Evolutionary conservation across 1,284 basidiomycete species (phyloP).

Genomic region (Cryptococcus neoformans): DNA sequence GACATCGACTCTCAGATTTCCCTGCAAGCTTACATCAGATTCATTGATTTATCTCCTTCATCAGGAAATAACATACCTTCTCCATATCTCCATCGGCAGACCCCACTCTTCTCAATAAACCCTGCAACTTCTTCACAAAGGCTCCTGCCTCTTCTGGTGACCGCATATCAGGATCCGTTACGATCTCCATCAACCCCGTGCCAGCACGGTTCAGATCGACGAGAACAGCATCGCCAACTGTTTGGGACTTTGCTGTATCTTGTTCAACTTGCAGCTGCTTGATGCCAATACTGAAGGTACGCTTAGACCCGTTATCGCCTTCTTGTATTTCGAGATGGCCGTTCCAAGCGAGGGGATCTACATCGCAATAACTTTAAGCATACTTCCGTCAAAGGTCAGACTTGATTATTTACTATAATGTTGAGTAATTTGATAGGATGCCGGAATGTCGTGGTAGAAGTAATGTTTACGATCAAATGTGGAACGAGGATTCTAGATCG

Average conservation of each 20-base stretch:
- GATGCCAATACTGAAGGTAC: conserved; percentile 63
- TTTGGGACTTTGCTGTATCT: conserved; percentile 93
- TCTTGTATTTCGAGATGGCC: conserved; percentile 59
- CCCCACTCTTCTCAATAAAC: conserved; percentile 74
- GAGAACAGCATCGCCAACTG: conserved; percentile 59
- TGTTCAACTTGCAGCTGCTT: conserved; percentile 96
- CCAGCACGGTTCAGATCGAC: conserved; percentile 93
- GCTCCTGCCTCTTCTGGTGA: conserved; percentile 84
- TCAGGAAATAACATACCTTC: conserved; percentile 56
- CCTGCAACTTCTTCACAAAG: conserved; percentile 83
- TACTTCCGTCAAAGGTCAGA: background rate
- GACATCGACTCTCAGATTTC: conserved; percentile 90
- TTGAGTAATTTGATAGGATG: conserved; percentile 97
- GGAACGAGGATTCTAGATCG: conserved; percentile 59
- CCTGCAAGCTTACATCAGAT: conserved; percentile 53
- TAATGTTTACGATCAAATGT: conserved; percentile 97
- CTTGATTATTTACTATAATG: conserved; percentile 64
- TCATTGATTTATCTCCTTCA: background rate
- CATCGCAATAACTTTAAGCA: background rate
- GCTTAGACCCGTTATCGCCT: conserved; percentile 44
- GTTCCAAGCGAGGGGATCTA: conserved; percentile 73
- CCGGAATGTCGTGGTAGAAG: conserved; percentile 92
- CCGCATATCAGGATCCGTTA: conserved; percentile 90
- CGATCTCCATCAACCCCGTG: conserved; percentile 89
- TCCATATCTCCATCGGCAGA: conserved; percentile 98